Base-by-base conservation (phyloP, 345 rosid genomes). In the Acer yangbiense region DNA sequence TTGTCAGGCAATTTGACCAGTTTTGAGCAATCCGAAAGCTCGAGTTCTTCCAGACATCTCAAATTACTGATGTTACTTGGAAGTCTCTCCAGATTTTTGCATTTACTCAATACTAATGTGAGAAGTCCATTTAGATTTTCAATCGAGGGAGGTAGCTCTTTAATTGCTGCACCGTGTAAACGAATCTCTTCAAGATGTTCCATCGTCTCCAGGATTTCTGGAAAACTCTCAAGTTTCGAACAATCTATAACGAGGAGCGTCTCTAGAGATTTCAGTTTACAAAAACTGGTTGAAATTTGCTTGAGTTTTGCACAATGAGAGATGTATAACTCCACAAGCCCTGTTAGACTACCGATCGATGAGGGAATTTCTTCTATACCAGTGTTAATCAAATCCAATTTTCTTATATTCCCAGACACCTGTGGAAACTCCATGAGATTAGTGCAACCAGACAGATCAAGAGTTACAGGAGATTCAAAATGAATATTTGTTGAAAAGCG, bases 91-190 rank as follows among this genome's bases (percentile, higher is more conserved):
- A 65, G 68, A 27, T 7, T 64, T 29, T 64, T 68, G 74, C 86
- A 81, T 23, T 77, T 46, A 58, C 55, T 52, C 75, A 83, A 43
- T 50, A 55, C 71, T 63, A 86, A 46, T 44, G 43, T 65, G 20
- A 1, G 9, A 63, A 65, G 44, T 29, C n/a, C n/a, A 12, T 1
- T 14, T n/a, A 65, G 8, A 16, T 16, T 2, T 29, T 13, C 39
- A 64, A 64, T 29, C 1, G 35, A 64, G 4, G 17, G 3, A 4
- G 69, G 85, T 46, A 86, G 77, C 52, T 76, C 68, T 67, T 77
- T 52, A 68, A 86, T 79, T 12, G 74, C 73, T 6, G 87, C 82
- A 18, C 71, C 81, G 72, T 66, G 79, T 60, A 83, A 79, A 77
- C 44, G 46, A 44, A 68, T 5, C 3, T n/a, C 7, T 11, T 20